phyloP scores from a whole-genome alignment of 225 moss, liverwort and hornwort species.

The Physcomitrium patens region DNA sequence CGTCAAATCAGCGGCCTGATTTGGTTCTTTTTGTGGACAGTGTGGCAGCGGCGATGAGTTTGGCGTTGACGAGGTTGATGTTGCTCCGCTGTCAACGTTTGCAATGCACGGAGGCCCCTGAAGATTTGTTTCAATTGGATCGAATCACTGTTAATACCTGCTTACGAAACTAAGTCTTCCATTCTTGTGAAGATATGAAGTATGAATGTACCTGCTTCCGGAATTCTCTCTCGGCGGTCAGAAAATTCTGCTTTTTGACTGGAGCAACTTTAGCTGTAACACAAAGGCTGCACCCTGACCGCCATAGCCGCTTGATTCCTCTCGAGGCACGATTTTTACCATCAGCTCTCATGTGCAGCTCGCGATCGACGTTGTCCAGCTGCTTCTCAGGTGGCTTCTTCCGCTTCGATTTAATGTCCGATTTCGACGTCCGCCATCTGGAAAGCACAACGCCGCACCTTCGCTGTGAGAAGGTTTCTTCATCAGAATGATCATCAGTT shows the following conservation, averaged over 20 bases:
- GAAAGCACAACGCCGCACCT: conserved; percentile 33
- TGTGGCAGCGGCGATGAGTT: background rate
- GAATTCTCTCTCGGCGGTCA: background rate
- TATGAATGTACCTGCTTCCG: conserved; percentile 20
- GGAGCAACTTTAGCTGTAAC: conserved; percentile 28
- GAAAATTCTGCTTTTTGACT: background rate
- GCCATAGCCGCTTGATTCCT: conserved; percentile 29
- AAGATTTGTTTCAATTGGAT: background rate
- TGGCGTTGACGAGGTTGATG: too few species aligned
- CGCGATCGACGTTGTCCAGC: background rate
- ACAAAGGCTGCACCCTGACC: conserved; percentile 5
- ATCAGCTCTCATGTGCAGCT: background rate
- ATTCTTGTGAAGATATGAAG: too few species aligned
- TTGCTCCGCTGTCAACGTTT: conserved; percentile 26
- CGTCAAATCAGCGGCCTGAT: too few species aligned
- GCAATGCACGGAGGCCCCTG: conserved; percentile 40
- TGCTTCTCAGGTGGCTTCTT: conserved; percentile 22
- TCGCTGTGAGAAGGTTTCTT: background rate
- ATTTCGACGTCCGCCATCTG: conserved; percentile 15
- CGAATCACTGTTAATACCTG: background rate
- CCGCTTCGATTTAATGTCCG: background rate
- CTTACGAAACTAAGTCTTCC: background rate
- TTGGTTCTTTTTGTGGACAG: background rate
- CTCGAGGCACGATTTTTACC: background rate
- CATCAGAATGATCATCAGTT: conserved; percentile 1